Evolutionary conservation across 2,329 filamentous ascomycete genomes (phyloP), one percentile per base, ranked within the genome.

Genomic region (Trichoderma sp.): DNA sequence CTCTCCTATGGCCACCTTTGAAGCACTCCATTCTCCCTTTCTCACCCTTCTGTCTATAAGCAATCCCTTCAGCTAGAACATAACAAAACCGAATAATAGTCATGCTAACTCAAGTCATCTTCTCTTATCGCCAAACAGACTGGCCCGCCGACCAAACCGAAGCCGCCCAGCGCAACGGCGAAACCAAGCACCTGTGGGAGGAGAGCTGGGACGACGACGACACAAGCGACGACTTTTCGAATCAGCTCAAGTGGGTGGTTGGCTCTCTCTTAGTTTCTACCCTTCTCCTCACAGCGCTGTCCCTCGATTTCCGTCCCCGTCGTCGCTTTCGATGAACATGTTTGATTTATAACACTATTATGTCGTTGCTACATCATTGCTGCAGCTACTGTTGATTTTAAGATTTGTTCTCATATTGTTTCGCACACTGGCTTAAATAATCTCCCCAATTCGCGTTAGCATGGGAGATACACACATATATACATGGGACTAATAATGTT

Each of bases 121-220:
- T 14, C 7, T 21, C n/a, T 5, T 11, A 7, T 5, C 11, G 28
- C 54, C 75, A 97, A 39, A 61, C 75, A 97, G 96, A 98, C 82
- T 99, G 96, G 96, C 86, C 90, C 65, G 90, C 94, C 80, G 93
- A 97, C 78, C 94, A 97, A 78, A 93, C 93, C 71, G 93, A 97
- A 78, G 91, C 90, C 68, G 91, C 91, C 68, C 85, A 87, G 76
- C 89, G 85, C 70, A 88, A 84, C 74, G 90, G 90, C 76, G 88
- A 90, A 70, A 85, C 84, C 72, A 83, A 87, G 79, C 94, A 98
- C 83, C 85, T 99, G 66, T 99, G 96, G 96, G 96, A 99, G 82
- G 96, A 99, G 86, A 97, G 94, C 85, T 99, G 96, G 96, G 96
- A 99, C 78, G 96, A 99, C 77, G 95, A 98, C 79, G 96, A 98